phyloP scores from a whole-genome alignment of 2,329 filamentous ascomycete species.

The Magnaporthales sp. region DNA sequence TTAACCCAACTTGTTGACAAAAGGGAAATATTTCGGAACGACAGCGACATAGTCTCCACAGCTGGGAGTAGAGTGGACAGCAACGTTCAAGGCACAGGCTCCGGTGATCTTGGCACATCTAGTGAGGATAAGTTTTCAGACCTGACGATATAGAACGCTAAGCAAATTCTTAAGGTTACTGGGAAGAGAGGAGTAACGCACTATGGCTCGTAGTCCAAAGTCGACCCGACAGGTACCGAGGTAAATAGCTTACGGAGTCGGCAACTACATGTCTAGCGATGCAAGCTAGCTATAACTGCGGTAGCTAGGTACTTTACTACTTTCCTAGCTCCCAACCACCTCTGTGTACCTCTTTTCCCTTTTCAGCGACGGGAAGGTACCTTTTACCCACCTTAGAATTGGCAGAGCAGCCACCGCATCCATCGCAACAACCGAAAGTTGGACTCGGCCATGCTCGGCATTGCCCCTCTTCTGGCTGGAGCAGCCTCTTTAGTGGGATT shows the following conservation, averaged over 20 bases:
- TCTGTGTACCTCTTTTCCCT: background rate
- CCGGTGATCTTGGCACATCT: slow-evolving; percentile 5
- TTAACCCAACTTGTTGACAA: slow-evolving; percentile 39
- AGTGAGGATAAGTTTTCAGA: slow-evolving; percentile 20
- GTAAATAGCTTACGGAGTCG: too few species aligned
- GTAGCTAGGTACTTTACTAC: too few species aligned
- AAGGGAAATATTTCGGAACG: slow-evolving; percentile 19
- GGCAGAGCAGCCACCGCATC: background rate
- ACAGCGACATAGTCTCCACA: background rate
- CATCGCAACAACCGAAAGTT: background rate
- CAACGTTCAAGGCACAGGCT: slow-evolving; percentile 11
- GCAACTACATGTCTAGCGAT: too few species aligned
- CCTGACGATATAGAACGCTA: slow-evolving; percentile 16
- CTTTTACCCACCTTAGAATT: background rate
- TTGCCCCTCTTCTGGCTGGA: background rate
- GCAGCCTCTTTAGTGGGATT: background rate
- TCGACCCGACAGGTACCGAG: background rate
- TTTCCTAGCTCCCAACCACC: too few species aligned
- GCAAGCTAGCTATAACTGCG: too few species aligned
- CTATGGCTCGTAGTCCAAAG: background rate
- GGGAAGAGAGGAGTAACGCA: background rate
- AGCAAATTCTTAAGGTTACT: slow-evolving; percentile 4
- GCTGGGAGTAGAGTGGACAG: background rate
- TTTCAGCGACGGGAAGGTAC: background rate
- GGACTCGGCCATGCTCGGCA: background rate